Evolutionary conservation across 345 rosid genomes (phyloP).

Genomic region (Corchorus capsularis): DNA sequence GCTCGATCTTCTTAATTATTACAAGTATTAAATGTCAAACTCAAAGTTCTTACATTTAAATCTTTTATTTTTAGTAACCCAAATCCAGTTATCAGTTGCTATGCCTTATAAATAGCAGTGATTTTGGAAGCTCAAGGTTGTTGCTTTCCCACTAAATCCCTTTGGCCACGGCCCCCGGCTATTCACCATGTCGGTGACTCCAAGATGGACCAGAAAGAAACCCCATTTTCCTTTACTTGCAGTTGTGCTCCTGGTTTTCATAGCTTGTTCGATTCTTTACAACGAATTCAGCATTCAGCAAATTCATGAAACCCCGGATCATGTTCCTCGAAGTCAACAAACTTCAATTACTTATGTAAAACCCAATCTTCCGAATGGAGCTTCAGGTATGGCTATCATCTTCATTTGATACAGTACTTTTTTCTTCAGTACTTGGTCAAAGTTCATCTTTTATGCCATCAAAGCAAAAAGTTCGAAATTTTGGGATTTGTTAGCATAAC

Average conservation of each 20-base stretch:
- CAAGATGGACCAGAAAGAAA: slow-evolving; percentile 76
- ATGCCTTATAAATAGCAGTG: neutral
- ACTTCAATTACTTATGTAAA: slow-evolving; percentile 38
- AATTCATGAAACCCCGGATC: slow-evolving; percentile 48
- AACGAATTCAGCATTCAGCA: slow-evolving; percentile 57
- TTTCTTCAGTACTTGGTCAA: neutral
- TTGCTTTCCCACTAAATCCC: neutral
- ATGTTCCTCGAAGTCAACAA: slow-evolving; percentile 17
- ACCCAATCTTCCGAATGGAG: slow-evolving; percentile 51
- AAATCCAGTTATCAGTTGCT: neutral
- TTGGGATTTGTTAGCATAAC: neutral
- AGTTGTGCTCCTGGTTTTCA: slow-evolving; percentile 36
- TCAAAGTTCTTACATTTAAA: neutral
- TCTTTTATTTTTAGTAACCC: neutral
- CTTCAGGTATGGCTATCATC: slow-evolving; percentile 44
- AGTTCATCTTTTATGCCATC: neutral
- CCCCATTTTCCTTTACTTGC: slow-evolving; percentile 60
- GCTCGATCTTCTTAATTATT: neutral
- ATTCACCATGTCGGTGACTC: slow-evolving; percentile 36
- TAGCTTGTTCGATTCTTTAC: slow-evolving; percentile 53
- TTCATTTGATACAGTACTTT: neutral
- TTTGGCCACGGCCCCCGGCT: neutral
- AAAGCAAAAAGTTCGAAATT: too few relatives aligned
- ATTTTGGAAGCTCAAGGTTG: neutral
- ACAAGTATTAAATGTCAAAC: neutral